Conservation (phyloP, 345 rosid species). For the Populus tremula region DNA sequence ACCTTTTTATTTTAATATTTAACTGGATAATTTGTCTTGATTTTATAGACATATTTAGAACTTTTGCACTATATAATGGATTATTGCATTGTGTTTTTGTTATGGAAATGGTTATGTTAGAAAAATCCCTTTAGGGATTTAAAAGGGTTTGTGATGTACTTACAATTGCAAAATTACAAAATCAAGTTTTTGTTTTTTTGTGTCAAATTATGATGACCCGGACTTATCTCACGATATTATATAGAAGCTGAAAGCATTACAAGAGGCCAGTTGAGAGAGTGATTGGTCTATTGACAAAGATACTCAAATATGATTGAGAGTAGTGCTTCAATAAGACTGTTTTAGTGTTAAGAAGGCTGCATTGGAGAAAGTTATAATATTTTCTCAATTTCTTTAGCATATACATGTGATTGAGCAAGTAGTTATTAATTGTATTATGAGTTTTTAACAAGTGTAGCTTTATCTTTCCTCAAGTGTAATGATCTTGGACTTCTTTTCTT, state of each 20-base stretch:
- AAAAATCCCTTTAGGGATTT: background rate
- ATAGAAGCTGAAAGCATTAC: constrained; percentile 63
- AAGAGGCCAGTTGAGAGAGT: constrained; percentile 37
- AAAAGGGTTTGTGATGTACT: background rate
- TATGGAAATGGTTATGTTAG: background rate
- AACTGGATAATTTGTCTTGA: background rate
- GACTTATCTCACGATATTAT: constrained; percentile 21
- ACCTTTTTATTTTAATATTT: background rate
- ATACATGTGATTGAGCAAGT: constrained; percentile 88
- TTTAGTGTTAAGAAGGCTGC: constrained; percentile 27
- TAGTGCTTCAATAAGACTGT: constrained; percentile 20
- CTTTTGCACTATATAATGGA: background rate
- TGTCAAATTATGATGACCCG: no score
- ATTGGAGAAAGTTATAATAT: constrained; percentile 72
- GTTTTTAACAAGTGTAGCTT: background rate
- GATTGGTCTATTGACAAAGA: constrained; percentile 24
- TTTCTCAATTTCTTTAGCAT: constrained; percentile 97
- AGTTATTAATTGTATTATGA: constrained; percentile 17
- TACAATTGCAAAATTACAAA: background rate
- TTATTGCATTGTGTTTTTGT: background rate
- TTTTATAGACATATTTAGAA: background rate
- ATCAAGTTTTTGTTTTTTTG: background rate
- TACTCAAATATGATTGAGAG: constrained; percentile 17
- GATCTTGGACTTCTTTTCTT: background rate
- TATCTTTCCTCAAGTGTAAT: background rate